Base-by-base conservation (phyloP, 164 flowering plant genomes). In the Vitis rotundifolia region DNA sequence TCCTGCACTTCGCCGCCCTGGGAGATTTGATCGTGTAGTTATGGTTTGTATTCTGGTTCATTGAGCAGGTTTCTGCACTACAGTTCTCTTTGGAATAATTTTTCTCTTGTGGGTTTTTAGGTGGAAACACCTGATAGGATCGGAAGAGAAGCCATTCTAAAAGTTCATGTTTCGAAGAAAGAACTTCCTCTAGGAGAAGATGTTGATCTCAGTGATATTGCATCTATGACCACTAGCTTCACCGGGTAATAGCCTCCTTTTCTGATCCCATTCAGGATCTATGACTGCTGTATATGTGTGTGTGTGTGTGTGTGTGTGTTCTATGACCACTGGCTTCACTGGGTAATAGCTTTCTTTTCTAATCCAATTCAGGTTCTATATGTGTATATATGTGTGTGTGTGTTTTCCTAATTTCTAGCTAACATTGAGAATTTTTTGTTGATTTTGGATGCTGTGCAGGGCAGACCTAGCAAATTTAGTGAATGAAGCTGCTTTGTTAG, bases 391-490 rank as follows among this genome's bases (percentile, higher is more conserved):
- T 22, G 26, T 22, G 22, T 22, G 26, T 37, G 44, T 37, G 44
- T 37, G 44, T 37, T 37, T 37, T 22, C 26, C 53, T 14, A 48
- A 11, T 31, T 59, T 22, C 2, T 49, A 37, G 64, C 57, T 9
- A 15, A 49, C 44, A 31, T 28, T 49, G 28, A 49, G 18, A 12
- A 6, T 76, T 47, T 70, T 61, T 59, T 61, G 56, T 47, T 37
- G 44, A 37, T 64, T 73, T 80, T 78, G 66, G 64, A 66, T 58
- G 26, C 65, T 63, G 60, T 78, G 71, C 94, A 95, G 99, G 91
- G 99, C 99, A 75, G 99, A 95, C 79, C 97, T 95, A 74, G 98
- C 94, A 74, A 95, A 95, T 77, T 82, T 95, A 81, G 99, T 93
- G 19, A 95, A 95, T 80, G 99, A 95, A 84, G 99, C 99, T 75